Evolutionary conservation across 2,329 filamentous ascomycete genomes (phyloP).

Genomic region (Curvularia lunata): DNA sequence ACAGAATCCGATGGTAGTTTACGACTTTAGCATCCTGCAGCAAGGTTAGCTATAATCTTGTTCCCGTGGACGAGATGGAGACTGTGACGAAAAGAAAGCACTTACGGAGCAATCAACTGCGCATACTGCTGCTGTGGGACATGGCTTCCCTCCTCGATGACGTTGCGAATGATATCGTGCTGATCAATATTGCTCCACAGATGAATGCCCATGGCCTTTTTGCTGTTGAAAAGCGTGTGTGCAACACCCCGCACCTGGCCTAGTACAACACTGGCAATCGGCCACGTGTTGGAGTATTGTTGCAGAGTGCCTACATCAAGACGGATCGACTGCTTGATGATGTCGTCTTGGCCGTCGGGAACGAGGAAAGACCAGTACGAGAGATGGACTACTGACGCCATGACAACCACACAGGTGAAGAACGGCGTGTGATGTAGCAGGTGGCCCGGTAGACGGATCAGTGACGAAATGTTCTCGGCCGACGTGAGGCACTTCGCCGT

Average conservation of each 20-base stretch:
- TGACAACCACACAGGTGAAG: conserved; percentile 51
- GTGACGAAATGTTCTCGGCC: conserved; percentile 76
- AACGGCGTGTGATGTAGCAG: conserved; percentile 69
- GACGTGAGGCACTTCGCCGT: conserved; percentile 81
- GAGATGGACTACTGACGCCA: conserved; percentile 53
- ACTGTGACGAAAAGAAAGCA: conserved; percentile 1
- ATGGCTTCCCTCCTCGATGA: conserved; percentile 42
- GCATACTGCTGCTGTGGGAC: conserved; percentile 46
- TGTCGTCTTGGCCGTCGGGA: conserved; percentile 63
- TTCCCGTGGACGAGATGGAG: neutral
- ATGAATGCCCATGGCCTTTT: conserved; percentile 51
- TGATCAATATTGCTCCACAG: conserved; percentile 46
- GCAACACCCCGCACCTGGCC: conserved; percentile 78
- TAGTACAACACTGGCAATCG: conserved; percentile 71
- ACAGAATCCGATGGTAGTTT: conserved; percentile 1
- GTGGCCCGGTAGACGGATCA: conserved; percentile 75
- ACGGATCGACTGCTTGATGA: conserved; percentile 75
- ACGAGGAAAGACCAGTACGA: conserved; percentile 72
- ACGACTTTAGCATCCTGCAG: conserved; percentile 43
- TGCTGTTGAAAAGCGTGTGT: conserved; percentile 67
- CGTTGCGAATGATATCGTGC: conserved; percentile 43
- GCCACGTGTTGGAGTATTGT: conserved; percentile 72
- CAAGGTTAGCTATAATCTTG: neutral
- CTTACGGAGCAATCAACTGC: conserved; percentile 47
- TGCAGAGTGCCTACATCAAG: conserved; percentile 80